Percentiles rank a stretch among this genome's conserved stretches.
Conservation (phyloP, 805 yeast genomes). For the Candida rishiriensis region DNA sequence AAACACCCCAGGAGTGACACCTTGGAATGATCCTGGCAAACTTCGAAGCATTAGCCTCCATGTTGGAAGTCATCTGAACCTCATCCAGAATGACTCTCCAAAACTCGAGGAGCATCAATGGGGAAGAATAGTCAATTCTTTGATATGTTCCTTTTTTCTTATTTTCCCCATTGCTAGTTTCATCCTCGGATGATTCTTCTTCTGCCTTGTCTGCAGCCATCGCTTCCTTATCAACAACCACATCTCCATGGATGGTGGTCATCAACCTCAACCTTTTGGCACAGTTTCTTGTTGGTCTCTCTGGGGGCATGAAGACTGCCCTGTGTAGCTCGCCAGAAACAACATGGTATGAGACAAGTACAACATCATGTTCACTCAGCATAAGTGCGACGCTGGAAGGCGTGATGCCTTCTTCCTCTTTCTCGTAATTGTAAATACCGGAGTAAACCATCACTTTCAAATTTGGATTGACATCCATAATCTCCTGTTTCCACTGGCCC, state of each 20-base stretch:
- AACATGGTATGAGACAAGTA: conserved; percentile 71
- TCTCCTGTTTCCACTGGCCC: conserved; percentile 83
- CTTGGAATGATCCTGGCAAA: conserved; percentile 79
- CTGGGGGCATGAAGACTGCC: conserved; percentile 65
- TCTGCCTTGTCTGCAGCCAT: conserved; percentile 10
- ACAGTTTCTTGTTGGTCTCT: conserved; percentile 41
- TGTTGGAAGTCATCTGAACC: conserved; percentile 85
- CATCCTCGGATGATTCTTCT: conserved; percentile 20
- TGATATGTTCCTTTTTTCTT: conserved; percentile 15
- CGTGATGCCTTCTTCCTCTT: conserved; percentile 29
- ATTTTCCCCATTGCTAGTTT: neutral
- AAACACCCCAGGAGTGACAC: conserved; percentile 93
- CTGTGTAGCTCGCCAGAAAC: conserved; percentile 73
- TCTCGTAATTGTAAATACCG: conserved; percentile 41
- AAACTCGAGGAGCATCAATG: conserved; percentile 75
- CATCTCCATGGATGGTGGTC: conserved; percentile 1
- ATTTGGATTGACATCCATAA: conserved; percentile 51
- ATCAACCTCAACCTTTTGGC: conserved; percentile 24
- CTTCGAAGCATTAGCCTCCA: conserved; percentile 69
- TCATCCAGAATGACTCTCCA: conserved; percentile 92
- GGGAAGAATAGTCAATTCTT: conserved; percentile 65
- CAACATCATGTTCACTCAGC: conserved; percentile 64
- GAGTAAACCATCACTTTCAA: conserved; percentile 59
- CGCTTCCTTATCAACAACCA: conserved; percentile 2
- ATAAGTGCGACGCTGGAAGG: conserved; percentile 43